Evolutionary conservation across 352 stramenopile genomes (phyloP).

Genomic region (Phytophthora capsici): DNA sequence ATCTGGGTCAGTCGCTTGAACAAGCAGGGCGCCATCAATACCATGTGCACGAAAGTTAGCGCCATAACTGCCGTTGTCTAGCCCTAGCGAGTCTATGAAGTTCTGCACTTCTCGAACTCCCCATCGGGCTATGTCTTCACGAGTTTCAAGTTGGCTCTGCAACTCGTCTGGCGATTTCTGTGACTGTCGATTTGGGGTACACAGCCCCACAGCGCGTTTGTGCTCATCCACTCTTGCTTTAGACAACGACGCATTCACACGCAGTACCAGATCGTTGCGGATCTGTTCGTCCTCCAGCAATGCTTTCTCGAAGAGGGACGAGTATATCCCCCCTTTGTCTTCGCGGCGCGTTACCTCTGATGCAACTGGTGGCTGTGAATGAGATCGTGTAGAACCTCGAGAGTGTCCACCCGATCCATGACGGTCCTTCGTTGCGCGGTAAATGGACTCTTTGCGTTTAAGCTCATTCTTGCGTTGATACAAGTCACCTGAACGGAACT

Average conservation of each 20-base stretch:
- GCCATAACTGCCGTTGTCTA: constrained; percentile 53
- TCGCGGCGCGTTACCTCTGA: constrained; percentile 7
- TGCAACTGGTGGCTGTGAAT: neutral
- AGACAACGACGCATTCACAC: constrained; percentile 29
- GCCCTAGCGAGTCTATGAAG: constrained; percentile 57
- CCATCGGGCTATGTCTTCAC: constrained; percentile 38
- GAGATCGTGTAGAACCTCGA: neutral
- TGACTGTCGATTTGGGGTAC: constrained; percentile 2
- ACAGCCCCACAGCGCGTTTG: neutral
- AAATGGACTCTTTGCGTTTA: constrained; percentile 62
- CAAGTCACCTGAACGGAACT: constrained; percentile 68
- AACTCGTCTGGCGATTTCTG: constrained; percentile 10
- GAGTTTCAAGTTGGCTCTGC: constrained; percentile 7
- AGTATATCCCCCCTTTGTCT: constrained; percentile 20
- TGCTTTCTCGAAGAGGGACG: constrained; percentile 34
- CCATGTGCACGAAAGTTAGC: constrained; percentile 49
- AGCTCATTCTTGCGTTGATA: constrained; percentile 83
- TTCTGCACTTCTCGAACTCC: constrained; percentile 48
- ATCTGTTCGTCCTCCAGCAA: constrained; percentile 64
- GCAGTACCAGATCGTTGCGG: constrained; percentile 63
- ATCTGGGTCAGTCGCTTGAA: constrained; percentile 59
- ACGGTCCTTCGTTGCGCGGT: constrained; percentile 21
- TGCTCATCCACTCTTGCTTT: constrained; percentile 12
- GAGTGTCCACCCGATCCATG: constrained; percentile 7
- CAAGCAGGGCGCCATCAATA: constrained; percentile 71